Evolutionary conservation across 2,329 filamentous ascomycete genomes (phyloP).

Genomic region (Scedosporium minutisporum): DNA sequence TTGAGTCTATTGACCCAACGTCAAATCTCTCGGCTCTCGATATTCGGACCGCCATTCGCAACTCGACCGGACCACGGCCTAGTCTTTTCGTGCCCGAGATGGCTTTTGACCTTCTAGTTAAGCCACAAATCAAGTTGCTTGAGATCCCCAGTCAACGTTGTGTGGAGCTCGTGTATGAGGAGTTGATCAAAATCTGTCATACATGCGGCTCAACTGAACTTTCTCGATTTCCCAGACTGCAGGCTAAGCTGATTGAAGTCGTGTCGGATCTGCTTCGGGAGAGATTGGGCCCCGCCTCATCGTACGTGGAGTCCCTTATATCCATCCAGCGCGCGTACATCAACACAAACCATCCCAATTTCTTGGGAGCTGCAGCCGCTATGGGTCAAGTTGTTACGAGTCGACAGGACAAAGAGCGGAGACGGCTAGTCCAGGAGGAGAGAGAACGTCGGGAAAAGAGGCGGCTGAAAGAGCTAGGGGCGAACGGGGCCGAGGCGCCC

Average conservation of each 20-base stretch:
- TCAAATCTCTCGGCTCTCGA: slow-evolving; percentile 89
- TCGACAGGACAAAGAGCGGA: slow-evolving; percentile 90
- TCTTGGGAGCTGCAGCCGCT: slow-evolving; percentile 88
- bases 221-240: slow-evolving; percentile 80
- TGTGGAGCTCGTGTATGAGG: slow-evolving; percentile 96
- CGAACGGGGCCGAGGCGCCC: slow-evolving; percentile 56
- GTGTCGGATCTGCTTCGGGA: slow-evolving; percentile 93
- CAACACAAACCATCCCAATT: slow-evolving; percentile 99
- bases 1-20: slow-evolving; percentile 93
- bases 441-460: slow-evolving; percentile 75
- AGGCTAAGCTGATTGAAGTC: slow-evolving; percentile 95
- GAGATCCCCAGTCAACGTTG: slow-evolving; percentile 93
- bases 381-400: slow-evolving; percentile 95
- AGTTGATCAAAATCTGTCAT: slow-evolving; percentile 98
- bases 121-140: slow-evolving; percentile 94
- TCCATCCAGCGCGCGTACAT: slow-evolving; percentile 97
- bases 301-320: slow-evolving; percentile 92
- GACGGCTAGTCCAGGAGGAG: slow-evolving; percentile 69
- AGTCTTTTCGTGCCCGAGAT: slow-evolving; percentile 96
- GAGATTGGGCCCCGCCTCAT: slow-evolving; percentile 77
- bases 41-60: slow-evolving; percentile 93
- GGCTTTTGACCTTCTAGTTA: slow-evolving; percentile 93
- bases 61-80: slow-evolving; percentile 90
- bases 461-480: slow-evolving; percentile 71
- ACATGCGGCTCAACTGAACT: slow-evolving; percentile 95